A percentile compares a stretch with the other conserved stretches of the same genome.
Evolutionary conservation across 208 protist genomes (phyloP).

Genomic region (Leishmania martiniquensis): DNA sequence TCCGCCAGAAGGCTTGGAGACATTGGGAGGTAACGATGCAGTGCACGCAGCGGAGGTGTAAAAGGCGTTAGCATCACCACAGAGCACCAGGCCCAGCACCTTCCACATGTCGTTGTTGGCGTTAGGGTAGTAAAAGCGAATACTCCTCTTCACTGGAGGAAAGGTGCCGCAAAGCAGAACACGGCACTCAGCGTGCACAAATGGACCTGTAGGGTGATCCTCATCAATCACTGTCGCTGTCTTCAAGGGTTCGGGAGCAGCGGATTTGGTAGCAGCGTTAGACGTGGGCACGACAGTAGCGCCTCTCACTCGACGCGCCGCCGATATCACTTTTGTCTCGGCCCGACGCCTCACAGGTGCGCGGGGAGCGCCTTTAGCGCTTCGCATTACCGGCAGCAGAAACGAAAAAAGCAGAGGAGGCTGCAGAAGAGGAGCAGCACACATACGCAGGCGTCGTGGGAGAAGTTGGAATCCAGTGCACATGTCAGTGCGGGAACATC

Average conservation of each 20-base stretch:
- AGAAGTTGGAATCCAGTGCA: neutral
- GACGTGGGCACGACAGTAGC: neutral
- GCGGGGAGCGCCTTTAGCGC: neutral
- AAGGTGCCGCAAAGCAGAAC: conserved; percentile 45
- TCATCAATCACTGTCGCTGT: conserved; percentile 9
- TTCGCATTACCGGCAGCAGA: neutral
- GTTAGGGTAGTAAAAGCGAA: conserved; percentile 46
- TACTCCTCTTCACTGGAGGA: conserved; percentile 23
- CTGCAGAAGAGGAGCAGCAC: neutral
- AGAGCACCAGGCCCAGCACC: conserved; percentile 34
- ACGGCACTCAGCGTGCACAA: conserved; percentile 17
- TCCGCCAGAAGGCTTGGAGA: neutral
- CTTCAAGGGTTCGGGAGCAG: neutral
- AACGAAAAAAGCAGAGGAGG: neutral
- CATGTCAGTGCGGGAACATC: neutral
- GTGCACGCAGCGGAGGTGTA: conserved; percentile 1
- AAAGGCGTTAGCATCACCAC: conserved; percentile 22
- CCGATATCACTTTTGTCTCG: neutral
- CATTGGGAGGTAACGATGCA: neutral
- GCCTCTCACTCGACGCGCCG: neutral
- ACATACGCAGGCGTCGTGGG: neutral
- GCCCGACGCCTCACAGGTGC: neutral
- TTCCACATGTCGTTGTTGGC: conserved; percentile 44
- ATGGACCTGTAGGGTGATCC: conserved; percentile 25
- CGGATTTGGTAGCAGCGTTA: neutral